These are phyloP conservation scores for Flaveria ramosissima DNA, from an alignment of 129 eudicot species.

Conservation along the genomic window DNA sequence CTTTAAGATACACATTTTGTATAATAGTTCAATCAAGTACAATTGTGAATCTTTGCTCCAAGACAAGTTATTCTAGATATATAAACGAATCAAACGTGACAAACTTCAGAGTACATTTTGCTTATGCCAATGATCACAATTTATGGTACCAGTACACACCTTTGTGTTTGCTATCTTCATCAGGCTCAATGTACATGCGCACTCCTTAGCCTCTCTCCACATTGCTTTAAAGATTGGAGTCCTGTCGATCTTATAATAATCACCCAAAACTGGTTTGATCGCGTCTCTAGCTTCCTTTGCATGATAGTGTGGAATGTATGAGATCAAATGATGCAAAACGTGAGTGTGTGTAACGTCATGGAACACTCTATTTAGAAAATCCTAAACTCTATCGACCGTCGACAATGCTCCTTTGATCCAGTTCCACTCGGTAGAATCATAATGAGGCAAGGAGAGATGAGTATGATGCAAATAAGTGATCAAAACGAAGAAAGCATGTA, in stretches of 20 bases:
- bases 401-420: slow-evolving; percentile 39
- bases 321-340: slow-evolving; percentile 38
- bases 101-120: not conserved
- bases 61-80: too few relatives aligned
- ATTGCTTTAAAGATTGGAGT: slow-evolving; percentile 36
- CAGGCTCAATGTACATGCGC: slow-evolving; percentile 35
- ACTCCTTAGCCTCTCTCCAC: slow-evolving; percentile 36
- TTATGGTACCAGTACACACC: slow-evolving; percentile 35
- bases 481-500: slow-evolving; percentile 28
- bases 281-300: slow-evolving; percentile 36
- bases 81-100: too few relatives aligned
- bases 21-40: not conserved
- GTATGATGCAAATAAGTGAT: slow-evolving; percentile 43
- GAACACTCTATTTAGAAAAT: slow-evolving; percentile 25
- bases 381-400: slow-evolving; percentile 34
- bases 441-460: slow-evolving; percentile 36
- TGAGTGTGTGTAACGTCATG: slow-evolving; percentile 38
- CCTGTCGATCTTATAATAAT: slow-evolving; percentile 32
- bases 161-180: slow-evolving; percentile 23
- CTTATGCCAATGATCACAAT: not conserved
- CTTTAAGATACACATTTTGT: not conserved
- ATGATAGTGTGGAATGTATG: slow-evolving; percentile 38
- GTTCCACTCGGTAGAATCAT: slow-evolving; percentile 37
- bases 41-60: not conserved
- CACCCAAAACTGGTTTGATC: slow-evolving; percentile 33